Conservation (phyloP, 2,329 filamentous ascomycete species). For the Aspergillus felis region DNA sequence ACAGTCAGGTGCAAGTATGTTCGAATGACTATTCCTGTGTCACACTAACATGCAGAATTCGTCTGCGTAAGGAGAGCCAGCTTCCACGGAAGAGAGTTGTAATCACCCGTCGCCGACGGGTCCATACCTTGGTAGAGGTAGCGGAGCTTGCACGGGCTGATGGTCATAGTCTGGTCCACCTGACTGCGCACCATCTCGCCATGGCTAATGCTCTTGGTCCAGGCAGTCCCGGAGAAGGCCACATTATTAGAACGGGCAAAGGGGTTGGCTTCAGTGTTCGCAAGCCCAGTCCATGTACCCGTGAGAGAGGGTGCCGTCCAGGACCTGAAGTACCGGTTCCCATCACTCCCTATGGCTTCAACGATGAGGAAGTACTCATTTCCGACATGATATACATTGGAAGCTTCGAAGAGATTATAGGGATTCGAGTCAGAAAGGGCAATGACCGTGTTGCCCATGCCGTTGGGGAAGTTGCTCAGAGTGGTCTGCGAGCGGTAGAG, state of each 20-base stretch:
- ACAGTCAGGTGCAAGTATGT: no score
- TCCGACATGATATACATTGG: slow-evolving; percentile 1
- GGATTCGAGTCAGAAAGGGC: neutral
- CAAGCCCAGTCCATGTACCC: neutral
- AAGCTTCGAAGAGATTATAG: slow-evolving; percentile 1
- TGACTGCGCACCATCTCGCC: slow-evolving; percentile 1
- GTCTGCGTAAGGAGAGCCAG: slow-evolving; percentile 1
- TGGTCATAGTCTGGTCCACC: slow-evolving; percentile 4
- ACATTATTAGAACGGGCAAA: slow-evolving; percentile 1
- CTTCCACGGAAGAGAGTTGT: slow-evolving; percentile 1
- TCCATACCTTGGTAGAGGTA: slow-evolving; percentile 3
- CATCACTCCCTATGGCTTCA: slow-evolving; percentile 2
- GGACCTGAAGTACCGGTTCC: slow-evolving; percentile 1
- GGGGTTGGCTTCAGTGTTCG: neutral
- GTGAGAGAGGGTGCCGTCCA: neutral
- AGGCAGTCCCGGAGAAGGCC: neutral
- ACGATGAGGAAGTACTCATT: slow-evolving; percentile 1
- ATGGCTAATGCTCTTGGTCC: slow-evolving; percentile 5
- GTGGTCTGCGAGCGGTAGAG: slow-evolving; percentile 3
- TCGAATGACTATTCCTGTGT: no score
- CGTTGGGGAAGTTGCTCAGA: slow-evolving; percentile 1
- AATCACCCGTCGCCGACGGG: neutral
- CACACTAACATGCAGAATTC: neutral
- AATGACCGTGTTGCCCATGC: slow-evolving; percentile 3
- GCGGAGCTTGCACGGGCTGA: slow-evolving; percentile 1